Evolutionary conservation across 192 early-diverging fungal genomes (phyloP).

Genomic region (Mortierella antarctica): DNA sequence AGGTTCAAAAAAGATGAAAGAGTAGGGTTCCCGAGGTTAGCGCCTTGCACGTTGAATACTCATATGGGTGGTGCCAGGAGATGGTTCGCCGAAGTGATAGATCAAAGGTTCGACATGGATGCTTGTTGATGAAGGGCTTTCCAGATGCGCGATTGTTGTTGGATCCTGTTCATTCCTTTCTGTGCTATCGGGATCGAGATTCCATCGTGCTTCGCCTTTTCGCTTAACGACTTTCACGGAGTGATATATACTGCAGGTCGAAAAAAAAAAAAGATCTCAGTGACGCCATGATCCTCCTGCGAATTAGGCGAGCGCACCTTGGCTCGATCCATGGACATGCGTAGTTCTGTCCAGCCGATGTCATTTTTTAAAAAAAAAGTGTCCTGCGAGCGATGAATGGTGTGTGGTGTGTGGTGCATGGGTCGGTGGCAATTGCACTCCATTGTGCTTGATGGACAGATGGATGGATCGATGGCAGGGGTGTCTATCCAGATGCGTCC

Average conservation of each 20-base stretch:
- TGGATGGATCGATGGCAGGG: conserved; percentile 5
- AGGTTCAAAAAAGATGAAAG: neutral
- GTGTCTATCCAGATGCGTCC: too few relatives aligned
- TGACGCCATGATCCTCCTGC: conserved; percentile 4
- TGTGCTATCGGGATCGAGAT: too few relatives aligned
- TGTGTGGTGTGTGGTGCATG: neutral
- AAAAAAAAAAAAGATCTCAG: conserved; percentile 18
- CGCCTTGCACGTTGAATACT: neutral
- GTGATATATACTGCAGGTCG: too few relatives aligned
- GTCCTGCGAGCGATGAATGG: too few relatives aligned
- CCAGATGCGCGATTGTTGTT: too few relatives aligned
- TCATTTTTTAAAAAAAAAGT: too few relatives aligned
- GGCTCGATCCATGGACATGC: neutral
- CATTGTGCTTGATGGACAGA: conserved; percentile 30
- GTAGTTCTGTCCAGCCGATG: neutral
- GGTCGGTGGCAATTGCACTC: neutral
- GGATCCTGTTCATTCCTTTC: too few relatives aligned
- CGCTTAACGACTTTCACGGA: too few relatives aligned
- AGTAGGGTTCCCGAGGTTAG: neutral
- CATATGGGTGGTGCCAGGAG: neutral
- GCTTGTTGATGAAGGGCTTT: neutral
- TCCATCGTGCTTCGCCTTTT: too few relatives aligned
- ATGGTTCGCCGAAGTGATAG: neutral
- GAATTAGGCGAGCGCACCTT: too few relatives aligned
- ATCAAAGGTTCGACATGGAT: conserved; percentile 28